Evolutionary conservation across 768 basidiomycete species (phyloP), one percentile per base, ranked within the genome.

Genomic region (Trametes cinnabarina): DNA sequence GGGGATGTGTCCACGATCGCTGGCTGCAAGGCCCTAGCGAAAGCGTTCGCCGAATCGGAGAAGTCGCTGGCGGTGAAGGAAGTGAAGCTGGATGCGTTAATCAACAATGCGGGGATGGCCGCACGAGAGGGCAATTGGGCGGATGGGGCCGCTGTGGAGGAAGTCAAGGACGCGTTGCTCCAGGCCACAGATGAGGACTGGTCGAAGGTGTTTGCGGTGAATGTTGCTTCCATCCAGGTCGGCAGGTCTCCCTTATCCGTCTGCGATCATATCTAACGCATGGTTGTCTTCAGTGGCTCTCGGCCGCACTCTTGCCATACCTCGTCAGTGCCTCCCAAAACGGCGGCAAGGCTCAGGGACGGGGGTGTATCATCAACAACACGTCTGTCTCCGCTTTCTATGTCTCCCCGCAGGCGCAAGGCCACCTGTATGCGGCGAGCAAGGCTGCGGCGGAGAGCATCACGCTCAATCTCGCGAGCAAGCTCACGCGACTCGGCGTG

Each of bases 331-430:
- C 58, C 9, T 34, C 57, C 10, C 55, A 63, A 37, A 52, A 57
- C 53, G 35, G 49, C 22, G 58, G 58, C 11, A 41, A 39, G 22
- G 32, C 26, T 23, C 43, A 58, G 11, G 63, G 62, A 17, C 58
- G 62, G 53, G 62, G 58, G 26, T 50, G 52, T 58, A 57, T 63
- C 54, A 39, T 60, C 22, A 54, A 50, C 50, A 63, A 63, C 52
- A 60, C 58, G 19, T 64, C 63, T 22, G 60, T 64, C 12, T 58
- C 60, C 26, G 63, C 60, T 19, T 52, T 64, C 41, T 57, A 58
- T 23, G 37, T 61, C 49, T 43, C 47, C 28, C 52, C 28, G 41
- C 50, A 37, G 17, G 56, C 55, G 0, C 22, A 54, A 47, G 57
- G 43, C 25, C 60, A 62, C 43, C 28, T 61, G 25, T 64, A 64